Evolutionary conservation across 768 basidiomycete species (phyloP).

Genomic region (Hygrocybe punicea): DNA sequence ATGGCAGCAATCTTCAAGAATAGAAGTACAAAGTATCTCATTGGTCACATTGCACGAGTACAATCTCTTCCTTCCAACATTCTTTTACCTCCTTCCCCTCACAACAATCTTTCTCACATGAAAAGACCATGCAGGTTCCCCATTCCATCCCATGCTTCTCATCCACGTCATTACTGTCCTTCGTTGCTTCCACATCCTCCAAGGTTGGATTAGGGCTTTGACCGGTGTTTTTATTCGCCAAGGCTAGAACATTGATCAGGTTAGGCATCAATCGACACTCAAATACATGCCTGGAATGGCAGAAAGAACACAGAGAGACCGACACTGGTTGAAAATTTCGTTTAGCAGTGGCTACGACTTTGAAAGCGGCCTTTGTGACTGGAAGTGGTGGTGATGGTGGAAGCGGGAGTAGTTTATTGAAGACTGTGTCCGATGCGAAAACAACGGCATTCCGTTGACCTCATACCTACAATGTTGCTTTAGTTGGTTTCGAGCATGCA

Average conservation of each 20-base stretch:
- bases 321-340: constrained; percentile 53
- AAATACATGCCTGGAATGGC: constrained; percentile 68
- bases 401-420: constrained; percentile 70
- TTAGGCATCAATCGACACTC: constrained; percentile 96
- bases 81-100: constrained; percentile 36
- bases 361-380: constrained; percentile 60
- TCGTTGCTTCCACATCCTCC: constrained; percentile 60
- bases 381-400: constrained; percentile 43
- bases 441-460: constrained; percentile 76
- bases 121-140: constrained; percentile 89
- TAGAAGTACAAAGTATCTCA: constrained; percentile 32
- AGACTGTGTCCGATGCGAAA: constrained; percentile 75
- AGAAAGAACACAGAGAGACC: constrained; percentile 64
- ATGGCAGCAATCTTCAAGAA: too few species aligned
- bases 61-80: constrained; percentile 72
- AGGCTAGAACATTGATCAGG: constrained; percentile 70
- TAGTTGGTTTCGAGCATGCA: constrained; percentile 7
- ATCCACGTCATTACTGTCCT: constrained; percentile 37
- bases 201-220: constrained; percentile 53
- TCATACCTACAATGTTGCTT: constrained; percentile 63
- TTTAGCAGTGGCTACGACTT: constrained; percentile 46
- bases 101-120: constrained; percentile 79
- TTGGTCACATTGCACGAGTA: constrained; percentile 74
- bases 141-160: constrained; percentile 81
- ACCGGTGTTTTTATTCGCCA: constrained; percentile 22